Evolutionary conservation across 1,284 basidiomycete genomes (phyloP).

Genomic region (Heimioporus retisporus): DNA sequence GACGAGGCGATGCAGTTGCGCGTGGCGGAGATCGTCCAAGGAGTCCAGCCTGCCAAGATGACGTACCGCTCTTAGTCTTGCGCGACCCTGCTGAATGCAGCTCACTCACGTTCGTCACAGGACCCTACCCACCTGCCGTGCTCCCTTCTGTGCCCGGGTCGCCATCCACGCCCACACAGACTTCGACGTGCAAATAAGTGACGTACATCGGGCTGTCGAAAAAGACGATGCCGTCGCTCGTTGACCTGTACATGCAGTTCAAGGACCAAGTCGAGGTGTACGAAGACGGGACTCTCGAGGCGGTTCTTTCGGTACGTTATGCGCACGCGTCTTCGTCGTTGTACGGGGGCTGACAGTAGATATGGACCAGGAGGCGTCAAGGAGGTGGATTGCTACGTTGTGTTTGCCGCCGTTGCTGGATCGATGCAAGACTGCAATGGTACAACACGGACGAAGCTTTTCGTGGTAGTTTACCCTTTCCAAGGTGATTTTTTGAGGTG

Average conservation of each 20-base stretch:
- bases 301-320: constrained; percentile 77
- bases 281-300: constrained; percentile 85
- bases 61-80: constrained; percentile 79
- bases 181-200: constrained; percentile 66
- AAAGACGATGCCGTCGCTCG: constrained; percentile 86
- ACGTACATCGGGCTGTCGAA: constrained; percentile 93
- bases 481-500: constrained; percentile 63
- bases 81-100: constrained; percentile 88
- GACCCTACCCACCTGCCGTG: constrained; percentile 64
- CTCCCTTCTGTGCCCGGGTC: constrained; percentile 21
- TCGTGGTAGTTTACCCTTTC: constrained; percentile 87
- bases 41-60: constrained; percentile 72
- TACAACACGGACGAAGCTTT: constrained; percentile 89
- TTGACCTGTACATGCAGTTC: constrained; percentile 77
- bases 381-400: constrained; percentile 76
- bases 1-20: constrained; percentile 53
- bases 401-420: constrained; percentile 77
- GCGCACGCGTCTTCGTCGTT: background rate
- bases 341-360: background rate
- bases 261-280: constrained; percentile 74
- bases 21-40: constrained; percentile 67
- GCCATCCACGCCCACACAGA: constrained; percentile 40
- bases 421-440: constrained; percentile 77
- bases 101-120: constrained; percentile 86
- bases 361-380: constrained; percentile 66